Evolutionary conservation across 352 stramenopile genomes (phyloP), one percentile per base, ranked within the genome.

Genomic region (Globisporangium orthogonon): DNA sequence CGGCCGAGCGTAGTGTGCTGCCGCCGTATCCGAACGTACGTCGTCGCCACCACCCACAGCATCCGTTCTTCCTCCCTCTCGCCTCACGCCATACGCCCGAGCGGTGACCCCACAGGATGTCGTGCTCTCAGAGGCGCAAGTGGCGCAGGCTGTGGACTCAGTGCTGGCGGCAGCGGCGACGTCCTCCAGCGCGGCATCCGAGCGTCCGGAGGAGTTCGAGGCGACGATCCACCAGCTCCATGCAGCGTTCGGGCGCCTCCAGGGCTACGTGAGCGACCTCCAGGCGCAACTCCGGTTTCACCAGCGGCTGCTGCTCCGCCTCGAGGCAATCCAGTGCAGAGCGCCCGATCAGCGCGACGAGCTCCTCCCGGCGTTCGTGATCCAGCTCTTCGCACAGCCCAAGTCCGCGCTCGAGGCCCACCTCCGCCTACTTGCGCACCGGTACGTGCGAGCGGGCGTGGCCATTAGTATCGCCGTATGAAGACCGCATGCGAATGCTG

Each of bases 201-300:
- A n/a, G 2, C 11, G n/a, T 4, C 54, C 23, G 14, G 33, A n/a
- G 50, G 50, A 6, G 0, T 56, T 75, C 9, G 64, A 80, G 17
- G 50, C 63, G 0, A 58, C 67, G 46, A 68, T 76, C 29, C 65
- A 79, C 28, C 69, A 73, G 30, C 51, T 83, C 7, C 78, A 89
- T 11, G 54, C 50, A 13, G 69, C 64, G 1, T 75, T 74, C 33
- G 76, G 78, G 10, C 70, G 69, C 0, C 65, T 89, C 30, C 62
- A 69, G 50, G 40, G 66, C 18, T 68, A 78, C 54, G 35, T 78
- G 29, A 71, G 69, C 45, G 66, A 76, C 41, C 57, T 86, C 6
- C 18, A 69, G 46, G 39, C 67, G 2, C 71, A 69, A n/a, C 40
- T 50, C 7, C 66, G 70, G n/a, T 74, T 71, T 31, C 65, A 82